Conservation (phyloP, 805 yeast species). For the Lachancea mirantina region DNA sequence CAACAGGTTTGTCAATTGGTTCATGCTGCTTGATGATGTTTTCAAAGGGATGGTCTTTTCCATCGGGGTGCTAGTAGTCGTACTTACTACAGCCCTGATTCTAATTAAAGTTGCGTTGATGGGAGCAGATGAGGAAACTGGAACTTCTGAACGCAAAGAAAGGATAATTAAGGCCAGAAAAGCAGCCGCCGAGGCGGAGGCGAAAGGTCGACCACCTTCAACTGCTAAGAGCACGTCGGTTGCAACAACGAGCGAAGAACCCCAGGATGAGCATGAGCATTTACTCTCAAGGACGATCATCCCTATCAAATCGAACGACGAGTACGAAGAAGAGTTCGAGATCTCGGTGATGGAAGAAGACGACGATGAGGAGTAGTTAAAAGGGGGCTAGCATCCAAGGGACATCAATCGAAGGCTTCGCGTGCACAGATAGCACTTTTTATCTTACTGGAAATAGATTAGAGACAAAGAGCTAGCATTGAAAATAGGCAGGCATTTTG, state of each 20-base stretch:
- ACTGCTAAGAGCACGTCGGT: conserved; percentile 2
- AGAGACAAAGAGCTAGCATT: too few species aligned
- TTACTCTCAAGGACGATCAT: conserved; percentile 8
- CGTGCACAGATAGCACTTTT: too few species aligned
- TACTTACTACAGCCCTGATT: conserved; percentile 5
- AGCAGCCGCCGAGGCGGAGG: conserved; percentile 1
- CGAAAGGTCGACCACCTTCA: not conserved
- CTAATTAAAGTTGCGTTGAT: conserved; percentile 8
- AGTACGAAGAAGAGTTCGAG: conserved; percentile 9
- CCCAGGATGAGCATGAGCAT: conserved; percentile 3
- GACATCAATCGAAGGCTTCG: too few species aligned
- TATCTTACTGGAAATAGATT: too few species aligned
- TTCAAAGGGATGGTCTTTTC: conserved; percentile 10
- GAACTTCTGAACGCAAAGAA: too few species aligned
- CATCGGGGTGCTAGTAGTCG: conserved; percentile 7
- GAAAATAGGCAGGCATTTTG: too few species aligned
- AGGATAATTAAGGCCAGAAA: not conserved
- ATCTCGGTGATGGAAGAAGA: conserved; percentile 10
- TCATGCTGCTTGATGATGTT: conserved; percentile 8
- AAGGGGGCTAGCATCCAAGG: too few species aligned
- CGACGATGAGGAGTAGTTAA: not conserved
- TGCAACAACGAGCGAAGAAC: not conserved
- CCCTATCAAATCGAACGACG: conserved; percentile 5
- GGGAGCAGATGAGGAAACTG: conserved; percentile 3
- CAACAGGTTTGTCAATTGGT: conserved; percentile 2